Base-by-base conservation (phyloP, 768 basidiomycete genomes). In the Mycena capillaripes region DNA sequence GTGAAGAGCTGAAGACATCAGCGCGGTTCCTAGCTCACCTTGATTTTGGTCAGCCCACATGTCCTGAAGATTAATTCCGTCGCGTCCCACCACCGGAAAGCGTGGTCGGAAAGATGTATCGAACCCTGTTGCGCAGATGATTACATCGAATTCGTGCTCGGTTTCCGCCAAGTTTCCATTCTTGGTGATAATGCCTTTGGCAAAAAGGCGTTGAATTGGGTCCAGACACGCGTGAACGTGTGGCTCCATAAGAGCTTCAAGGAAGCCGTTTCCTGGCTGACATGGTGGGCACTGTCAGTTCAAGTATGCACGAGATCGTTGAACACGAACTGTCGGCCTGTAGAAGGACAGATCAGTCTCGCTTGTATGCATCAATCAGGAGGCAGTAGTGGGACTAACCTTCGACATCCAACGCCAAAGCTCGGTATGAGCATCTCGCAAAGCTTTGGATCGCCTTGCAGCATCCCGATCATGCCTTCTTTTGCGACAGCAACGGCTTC, bases 81-180 rank as follows among this genome's bases (percentile, higher is more conserved):
- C 30, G 30, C 60, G 46, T 0, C 83, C 83, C 27, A 81, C 74
- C 10, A 84, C 62, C 4, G 80, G 79, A 70, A 85, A 85, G 7
- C 79, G 77, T 23, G 83, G 83, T 64, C 71, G 76, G 67, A 77
- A 83, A 2, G 78, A 78, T 4, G 81, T 82, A 70, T 83, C 76
- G 57, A 85, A 83, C 1, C 84, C 84, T 19, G 84, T 85, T 23
- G 83, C 84, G 63, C 84, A 85, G 52, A 83, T 80, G 14, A 84
- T 64, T 12, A 81, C 77, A 62, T 84, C 83, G n/a, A 84, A 73
- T 19, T 80, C 70, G 50, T 81, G 75, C 59, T 83, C 46, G 30
- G 53, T 55, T 55, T 55, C 30, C 17, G 29, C 53, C 29, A 55
- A 32, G 48, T 72, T 67, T 9, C 81, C 82, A 52, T 84, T 77